Base-by-base conservation (phyloP, 1,139 yeast genomes). In the Insectozyma bohioensis region DNA sequence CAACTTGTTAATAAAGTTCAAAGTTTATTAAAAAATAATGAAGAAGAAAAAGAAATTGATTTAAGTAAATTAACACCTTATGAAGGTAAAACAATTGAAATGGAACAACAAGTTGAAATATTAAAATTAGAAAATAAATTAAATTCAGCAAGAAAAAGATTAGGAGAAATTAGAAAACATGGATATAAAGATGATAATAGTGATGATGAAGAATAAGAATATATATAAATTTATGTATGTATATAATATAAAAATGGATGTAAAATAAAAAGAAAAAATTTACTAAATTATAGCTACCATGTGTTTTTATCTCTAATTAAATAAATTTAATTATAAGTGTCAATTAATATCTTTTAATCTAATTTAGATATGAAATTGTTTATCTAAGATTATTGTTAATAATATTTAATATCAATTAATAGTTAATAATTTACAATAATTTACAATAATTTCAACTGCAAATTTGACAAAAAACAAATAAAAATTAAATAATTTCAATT, bases 101-200 rank as follows among this genome's bases (percentile, higher is more conserved):
- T 87, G 95, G 95, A 87, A 51, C 96, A 87, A 58, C 96, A 87
- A 56, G 95, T 88, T 10, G 90, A 85, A 55, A 88, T 87, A 29
- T 70, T 87, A 57, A 85, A 85, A 57, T 65, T 87, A 41, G 96
- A 87, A 51, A 85, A 85, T 48, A 75, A 81, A 39, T 66, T 86
- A 46, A 63, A 65, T 33, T 56, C 76, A 9, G 95, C 96, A 1
- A 74, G 96, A 55, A 85, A 84, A 61, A 75, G 85, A 50, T 67
- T 87, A 42, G 95, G 95, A 20, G 95, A 85, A 48, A 87, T 87
- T 43, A 72, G 96, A 58, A 85, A 83, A 58, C 80, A 73, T 37
- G 83, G 85, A 30, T 82, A 82, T 48, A 67, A 68, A 37, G 83
- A 79, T 46, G 85, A 76, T 41, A 49, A 51, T 24, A 76, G 35